Base-by-base conservation (phyloP, 345 rosid genomes). In the Fremontodendron californicum region DNA sequence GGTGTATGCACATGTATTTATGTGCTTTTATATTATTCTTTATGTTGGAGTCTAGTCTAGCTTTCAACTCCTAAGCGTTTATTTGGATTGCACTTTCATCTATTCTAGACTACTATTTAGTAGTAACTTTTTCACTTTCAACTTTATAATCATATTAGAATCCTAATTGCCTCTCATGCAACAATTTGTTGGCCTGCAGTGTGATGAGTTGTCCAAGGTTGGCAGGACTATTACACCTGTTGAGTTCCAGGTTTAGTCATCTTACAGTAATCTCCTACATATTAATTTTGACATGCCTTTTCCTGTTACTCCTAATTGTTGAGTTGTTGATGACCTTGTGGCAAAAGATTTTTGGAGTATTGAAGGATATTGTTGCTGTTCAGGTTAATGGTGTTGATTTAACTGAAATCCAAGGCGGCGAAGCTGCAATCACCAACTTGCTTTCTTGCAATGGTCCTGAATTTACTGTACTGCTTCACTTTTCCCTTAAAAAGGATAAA, bases 321-420 rank as follows among this genome's bases (percentile, higher is more conserved):
- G 55, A 18, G 25, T 70, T 0, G 9, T 55, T 70, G 37, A 0
- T 43, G 31, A 65, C 29, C 12, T 21, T 35, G 33, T 19, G 62
- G 23, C 5, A 2, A 29, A 52, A 37, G 5, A 10, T 55, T 73
- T 73, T 54, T 49, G 48, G 55, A 21, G 11, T 40, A 40, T 10
- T 43, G 29, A 67, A 67, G 21, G n/a, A 67, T 25, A 45, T 54
- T 73, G 40, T 58, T 55, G 18, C 55, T 18, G 62, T 51, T 76
- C 80, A 91, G 96, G 93, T 91, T 54, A 84, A 83, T 86, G 92
- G 85, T 81, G 79, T 72, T n/a, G 84, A 89, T 82, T 82, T 93
- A 86, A 85, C 93, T 74, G 98, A 82, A 82, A 52, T 89, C 71
- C 62, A 71, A 29, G 91, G 92, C 35, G 92, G 94, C 27, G 91